Base-by-base conservation (phyloP, 305 asterid species). In the Caryopteris hybrid region DNA sequence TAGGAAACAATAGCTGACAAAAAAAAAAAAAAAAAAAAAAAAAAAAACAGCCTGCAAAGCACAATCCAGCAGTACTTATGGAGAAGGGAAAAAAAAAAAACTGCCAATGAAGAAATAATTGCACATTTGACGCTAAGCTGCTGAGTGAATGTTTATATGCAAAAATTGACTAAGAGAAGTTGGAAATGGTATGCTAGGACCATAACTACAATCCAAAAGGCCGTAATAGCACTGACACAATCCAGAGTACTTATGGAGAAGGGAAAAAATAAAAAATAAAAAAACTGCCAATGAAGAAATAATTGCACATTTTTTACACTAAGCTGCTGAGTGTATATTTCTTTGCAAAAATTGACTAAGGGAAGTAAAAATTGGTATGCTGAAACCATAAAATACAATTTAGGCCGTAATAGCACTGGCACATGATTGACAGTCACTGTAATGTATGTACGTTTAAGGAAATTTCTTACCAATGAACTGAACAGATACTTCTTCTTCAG, bases 401-500 rank as follows among this genome's bases (percentile, higher is more conserved):
- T 6, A 27, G 36, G 20, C 22, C n/a, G 36, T 52, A 45, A 36
- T 39, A 33, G 50, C 61, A 61, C 9, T 18, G 14, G 12, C 45
- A 48, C 18, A 75, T 31, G 12, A 69, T 47, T 51, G 5, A 54
- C 57, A 58, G 17, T 25, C 31, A 29, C 4, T n/a, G 14, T 39
- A n/a, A 33, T 21, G 16, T 17, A 46, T 18, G 16, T 8, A 50
- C 64, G 43, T 36, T 38, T 21, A 36, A 64, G 48, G 53, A 20
- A 38, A 67, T 65, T 59, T 69, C 88, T 83, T 80, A 94, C 99
- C 96, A 91, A 70, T 47, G 96, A 90, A 77, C 99, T 94, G 52
- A 80, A 76, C 64, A 83, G 64, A 81, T 86, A 83, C 47, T 85
- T 87, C 80, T 84, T 82, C 87, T 86, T 89, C 87, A 94, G 75